Evolutionary conservation across 768 basidiomycete species (phyloP).

Genomic region (Pleurotus platypus): DNA sequence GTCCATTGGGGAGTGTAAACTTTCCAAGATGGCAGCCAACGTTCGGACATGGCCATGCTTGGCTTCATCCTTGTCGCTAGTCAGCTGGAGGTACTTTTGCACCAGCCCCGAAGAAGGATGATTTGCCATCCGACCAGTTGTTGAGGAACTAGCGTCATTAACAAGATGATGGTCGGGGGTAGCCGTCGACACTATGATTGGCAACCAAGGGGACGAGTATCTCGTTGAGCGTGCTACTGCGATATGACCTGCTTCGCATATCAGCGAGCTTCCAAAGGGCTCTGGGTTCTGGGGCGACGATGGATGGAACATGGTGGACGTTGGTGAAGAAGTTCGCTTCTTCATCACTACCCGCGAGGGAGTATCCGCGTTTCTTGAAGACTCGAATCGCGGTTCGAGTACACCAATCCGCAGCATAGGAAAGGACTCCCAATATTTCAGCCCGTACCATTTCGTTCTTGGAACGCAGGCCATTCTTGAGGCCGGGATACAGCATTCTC

Average conservation of each 20-base stretch:
- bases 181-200: constrained; percentile 62
- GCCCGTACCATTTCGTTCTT: constrained; percentile 84
- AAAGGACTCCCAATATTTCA: constrained; percentile 78
- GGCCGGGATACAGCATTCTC: constrained; percentile 65
- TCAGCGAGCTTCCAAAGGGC: constrained; percentile 82
- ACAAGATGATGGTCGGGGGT: constrained; percentile 81
- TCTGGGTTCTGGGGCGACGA: constrained; percentile 58
- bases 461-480: constrained; percentile 77
- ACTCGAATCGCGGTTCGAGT: constrained; percentile 42
- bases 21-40: constrained; percentile 80
- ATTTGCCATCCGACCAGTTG: constrained; percentile 75
- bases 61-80: constrained; percentile 61
- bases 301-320: constrained; percentile 91
- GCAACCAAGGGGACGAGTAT: constrained; percentile 86
- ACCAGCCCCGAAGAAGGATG: constrained; percentile 81
- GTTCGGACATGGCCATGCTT: constrained; percentile 84
- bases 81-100: constrained; percentile 74
- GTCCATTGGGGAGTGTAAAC: constrained; percentile 89
- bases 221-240: constrained; percentile 69
- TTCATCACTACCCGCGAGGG: constrained; percentile 79
- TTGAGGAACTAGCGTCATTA: constrained; percentile 74
- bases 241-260: constrained; percentile 56
- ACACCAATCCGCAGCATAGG: constrained; percentile 68
- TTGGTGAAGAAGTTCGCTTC: constrained; percentile 98
- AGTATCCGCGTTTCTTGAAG: constrained; percentile 80